phyloP scores from a whole-genome alignment of 495 filamentous ascomycete genomes.

The Tuber microsphaerosporum region DNA sequence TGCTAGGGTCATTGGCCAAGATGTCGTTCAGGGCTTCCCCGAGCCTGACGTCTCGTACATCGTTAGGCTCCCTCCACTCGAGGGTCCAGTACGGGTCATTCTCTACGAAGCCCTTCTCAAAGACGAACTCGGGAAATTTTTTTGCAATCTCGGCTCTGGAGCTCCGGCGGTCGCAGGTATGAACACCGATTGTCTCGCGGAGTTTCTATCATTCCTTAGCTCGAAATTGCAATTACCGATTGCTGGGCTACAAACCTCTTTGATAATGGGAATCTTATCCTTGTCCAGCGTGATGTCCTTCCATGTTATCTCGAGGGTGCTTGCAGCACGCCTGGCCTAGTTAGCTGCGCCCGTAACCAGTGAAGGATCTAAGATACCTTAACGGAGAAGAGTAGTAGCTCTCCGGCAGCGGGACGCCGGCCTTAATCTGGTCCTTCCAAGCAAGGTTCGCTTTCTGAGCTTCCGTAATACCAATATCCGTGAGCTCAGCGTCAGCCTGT shows the following conservation, averaged over 20 bases:
- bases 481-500: slow-evolving; percentile 58
- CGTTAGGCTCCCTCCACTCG: slow-evolving; percentile 50
- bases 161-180: slow-evolving; percentile 71
- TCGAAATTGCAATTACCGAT: slow-evolving; percentile 62
- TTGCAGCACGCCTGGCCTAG: slow-evolving; percentile 31
- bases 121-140: slow-evolving; percentile 53
- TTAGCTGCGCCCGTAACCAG: slow-evolving; percentile 5
- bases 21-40: slow-evolving; percentile 56
- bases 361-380: slow-evolving; percentile 27
- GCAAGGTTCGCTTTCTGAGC: slow-evolving; percentile 57
- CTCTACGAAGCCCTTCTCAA: slow-evolving; percentile 60
- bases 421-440: slow-evolving; percentile 54
- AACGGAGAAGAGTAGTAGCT: slow-evolving; percentile 65
- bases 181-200: slow-evolving; percentile 63
- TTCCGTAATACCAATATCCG: slow-evolving; percentile 53
- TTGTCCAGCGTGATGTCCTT: slow-evolving; percentile 25
- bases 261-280: slow-evolving; percentile 48
- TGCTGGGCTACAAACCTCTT: slow-evolving; percentile 60
- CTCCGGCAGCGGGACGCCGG: slow-evolving; percentile 58
- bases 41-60: slow-evolving; percentile 52
- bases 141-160: slow-evolving; percentile 52
- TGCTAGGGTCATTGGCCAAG: slow-evolving; percentile 54
- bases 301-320: slow-evolving; percentile 38
- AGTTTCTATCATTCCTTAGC: slow-evolving; percentile 41
- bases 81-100: slow-evolving; percentile 57